Base-by-base conservation (phyloP, 352 stramenopile species). In the Phytophthora palmivora region DNA sequence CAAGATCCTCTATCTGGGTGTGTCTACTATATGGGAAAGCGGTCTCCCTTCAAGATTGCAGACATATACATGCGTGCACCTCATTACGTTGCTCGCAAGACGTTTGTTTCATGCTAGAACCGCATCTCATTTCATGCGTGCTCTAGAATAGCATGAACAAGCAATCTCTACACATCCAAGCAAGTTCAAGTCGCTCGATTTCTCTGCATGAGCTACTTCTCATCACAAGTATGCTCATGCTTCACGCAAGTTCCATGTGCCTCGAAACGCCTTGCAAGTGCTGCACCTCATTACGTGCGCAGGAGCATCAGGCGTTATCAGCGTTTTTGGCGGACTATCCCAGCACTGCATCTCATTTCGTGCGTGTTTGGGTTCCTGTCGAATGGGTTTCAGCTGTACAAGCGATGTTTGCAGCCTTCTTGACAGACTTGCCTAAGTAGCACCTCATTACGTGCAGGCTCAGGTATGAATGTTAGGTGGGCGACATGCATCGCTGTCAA, bases 281-380 rank as follows among this genome's bases (percentile, higher is more conserved):
- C 49, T 58, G 51, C 51, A 64, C 57, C 63, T 72, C 63, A 72
- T 72, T 30, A 56, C 63, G 63, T 60, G 61, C 37, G 6, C 44
- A 42, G 22, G 37, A 33, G 32, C 38, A 34, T 39, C 19, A 33
- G 18, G 41, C 30, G 32, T 36, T 32, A 11, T 14, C 50, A 21
- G 19, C 30, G 28, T 44, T 42, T 5, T 49, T 37, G 30, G 55
- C 42, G 30, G 41, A 47, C 8, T 33, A 14, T 67, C 18, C 28
- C 30, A 54, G 47, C 28, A 32, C 6, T 54, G 51, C 61, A 58
- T 56, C 50, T 67, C 67, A 74, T 70, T 59, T 37, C 54, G 39
- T 67, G 59, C 33, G 24, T 24, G 24, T 16, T 42, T 7, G 28
- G 14, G 9, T 2, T 38, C 9, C n/a, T 32, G 26, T 61, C n/a